Conservation (phyloP, 192 early-diverging fungal species). For the Coemansia sp. region DNA sequence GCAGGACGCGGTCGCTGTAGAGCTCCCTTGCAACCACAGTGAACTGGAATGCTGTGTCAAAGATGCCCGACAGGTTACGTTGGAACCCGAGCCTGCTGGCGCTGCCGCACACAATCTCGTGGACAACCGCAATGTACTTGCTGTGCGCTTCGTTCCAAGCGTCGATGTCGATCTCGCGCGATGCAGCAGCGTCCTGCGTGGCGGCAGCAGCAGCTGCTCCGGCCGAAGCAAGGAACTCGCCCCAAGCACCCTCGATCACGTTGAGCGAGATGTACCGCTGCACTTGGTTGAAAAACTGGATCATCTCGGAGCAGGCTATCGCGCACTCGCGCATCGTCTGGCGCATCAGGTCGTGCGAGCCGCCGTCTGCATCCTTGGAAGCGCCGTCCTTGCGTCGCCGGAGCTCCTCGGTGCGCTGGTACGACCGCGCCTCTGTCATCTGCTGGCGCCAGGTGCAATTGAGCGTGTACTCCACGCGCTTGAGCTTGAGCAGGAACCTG, state of each 20-base stretch:
- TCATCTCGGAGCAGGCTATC: slow-evolving; percentile 81
- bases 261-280: slow-evolving; percentile 95
- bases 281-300: slow-evolving; percentile 91
- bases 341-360: slow-evolving; percentile 25
- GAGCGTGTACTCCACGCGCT: slow-evolving; percentile 82
- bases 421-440: slow-evolving; percentile 65
- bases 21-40: slow-evolving; percentile 50
- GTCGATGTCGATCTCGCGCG: slow-evolving; percentile 75
- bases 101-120: slow-evolving; percentile 60
- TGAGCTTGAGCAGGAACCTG: slow-evolving; percentile 87
- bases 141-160: slow-evolving; percentile 77
- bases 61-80: slow-evolving; percentile 59
- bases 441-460: slow-evolving; percentile 75
- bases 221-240: slow-evolving; percentile 60
- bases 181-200: slow-evolving; percentile 39
- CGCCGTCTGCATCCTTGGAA: background rate
- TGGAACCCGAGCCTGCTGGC: slow-evolving; percentile 46
- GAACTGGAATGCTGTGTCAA: slow-evolving; percentile 68
- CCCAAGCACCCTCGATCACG: slow-evolving; percentile 91
- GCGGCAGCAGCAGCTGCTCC: background rate
- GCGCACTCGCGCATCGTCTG: slow-evolving; percentile 70
- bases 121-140: slow-evolving; percentile 71
- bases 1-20: slow-evolving; percentile 57
- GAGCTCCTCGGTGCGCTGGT: slow-evolving; percentile 22
- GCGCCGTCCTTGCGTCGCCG: slow-evolving; percentile 28